These are phyloP conservation scores for Pleurotus platypus DNA, from an alignment of 768 basidiomycete species.

Conservation along the genomic window DNA sequence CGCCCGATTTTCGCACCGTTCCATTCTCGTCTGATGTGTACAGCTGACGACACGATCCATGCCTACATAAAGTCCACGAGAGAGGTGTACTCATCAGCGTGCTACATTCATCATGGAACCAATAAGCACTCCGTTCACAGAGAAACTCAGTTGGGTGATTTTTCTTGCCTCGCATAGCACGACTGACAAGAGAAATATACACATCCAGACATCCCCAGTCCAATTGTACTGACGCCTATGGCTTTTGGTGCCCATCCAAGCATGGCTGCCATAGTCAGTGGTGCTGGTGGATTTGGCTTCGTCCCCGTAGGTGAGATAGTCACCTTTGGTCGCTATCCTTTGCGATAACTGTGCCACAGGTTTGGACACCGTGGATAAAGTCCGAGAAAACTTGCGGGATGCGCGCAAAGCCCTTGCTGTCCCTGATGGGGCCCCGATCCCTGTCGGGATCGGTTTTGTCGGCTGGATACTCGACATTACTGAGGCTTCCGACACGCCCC, in stretches of 20 bases:
- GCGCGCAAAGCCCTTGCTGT: constrained; percentile 30
- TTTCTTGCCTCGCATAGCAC: neutral
- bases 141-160: neutral
- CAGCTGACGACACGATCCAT: too few species aligned
- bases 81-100: too few species aligned
- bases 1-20: too few species aligned
- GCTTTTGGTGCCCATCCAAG: constrained; percentile 29
- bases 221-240: constrained; percentile 61
- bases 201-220: constrained; percentile 36
- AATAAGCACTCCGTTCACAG: constrained; percentile 3
- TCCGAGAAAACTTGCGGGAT: constrained; percentile 25
- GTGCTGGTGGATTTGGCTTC: constrained; percentile 55
- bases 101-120: neutral
- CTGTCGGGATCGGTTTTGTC: constrained; percentile 55
- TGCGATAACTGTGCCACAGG: constrained; percentile 23
- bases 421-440: constrained; percentile 28
- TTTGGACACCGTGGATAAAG: constrained; percentile 22
- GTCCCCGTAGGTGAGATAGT: constrained; percentile 39
- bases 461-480: constrained; percentile 51
- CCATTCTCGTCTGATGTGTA: too few species aligned
- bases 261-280: constrained; percentile 39
- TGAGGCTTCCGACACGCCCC: constrained; percentile 24
- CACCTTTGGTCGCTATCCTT: constrained; percentile 1
- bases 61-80: too few species aligned
- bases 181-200: neutral